Evolutionary conservation across 2,329 filamentous ascomycete genomes (phyloP).

Genomic region (Nigrospora sphaerica): DNA sequence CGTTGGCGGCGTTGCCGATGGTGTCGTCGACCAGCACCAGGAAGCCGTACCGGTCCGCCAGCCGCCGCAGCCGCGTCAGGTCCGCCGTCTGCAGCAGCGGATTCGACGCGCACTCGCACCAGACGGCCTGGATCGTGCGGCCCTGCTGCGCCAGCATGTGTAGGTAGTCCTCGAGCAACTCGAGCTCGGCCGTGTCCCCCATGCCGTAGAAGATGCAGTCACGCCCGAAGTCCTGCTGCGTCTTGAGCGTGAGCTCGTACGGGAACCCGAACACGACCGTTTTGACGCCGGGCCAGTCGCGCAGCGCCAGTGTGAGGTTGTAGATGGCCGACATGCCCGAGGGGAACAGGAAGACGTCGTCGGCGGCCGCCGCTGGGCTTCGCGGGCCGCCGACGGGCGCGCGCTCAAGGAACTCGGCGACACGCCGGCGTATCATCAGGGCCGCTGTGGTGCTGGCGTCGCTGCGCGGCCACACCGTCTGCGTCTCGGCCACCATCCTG

Average conservation of each 20-base stretch:
- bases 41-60: constrained; percentile 63
- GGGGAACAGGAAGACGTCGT: neutral
- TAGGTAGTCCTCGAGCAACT: too few species aligned
- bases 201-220: neutral
- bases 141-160: too few species aligned
- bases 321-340: neutral
- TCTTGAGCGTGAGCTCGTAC: neutral
- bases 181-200: too few species aligned
- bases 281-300: neutral
- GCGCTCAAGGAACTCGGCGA: neutral
- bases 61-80: constrained; percentile 52
- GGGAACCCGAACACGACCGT: neutral
- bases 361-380: neutral
- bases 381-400: neutral
- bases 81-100: constrained; percentile 63
- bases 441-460: neutral
- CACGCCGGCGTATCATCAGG: neutral
- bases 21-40: constrained; percentile 69
- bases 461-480: neutral
- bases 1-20: constrained; percentile 68
- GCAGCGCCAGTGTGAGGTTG: neutral
- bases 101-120: constrained; percentile 68
- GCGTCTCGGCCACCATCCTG: neutral
- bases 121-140: constrained; percentile 26
- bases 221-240: neutral